phyloP scores from a whole-genome alignment of 2,329 filamentous ascomycete genomes.

The Gremmenia infestans region DNA sequence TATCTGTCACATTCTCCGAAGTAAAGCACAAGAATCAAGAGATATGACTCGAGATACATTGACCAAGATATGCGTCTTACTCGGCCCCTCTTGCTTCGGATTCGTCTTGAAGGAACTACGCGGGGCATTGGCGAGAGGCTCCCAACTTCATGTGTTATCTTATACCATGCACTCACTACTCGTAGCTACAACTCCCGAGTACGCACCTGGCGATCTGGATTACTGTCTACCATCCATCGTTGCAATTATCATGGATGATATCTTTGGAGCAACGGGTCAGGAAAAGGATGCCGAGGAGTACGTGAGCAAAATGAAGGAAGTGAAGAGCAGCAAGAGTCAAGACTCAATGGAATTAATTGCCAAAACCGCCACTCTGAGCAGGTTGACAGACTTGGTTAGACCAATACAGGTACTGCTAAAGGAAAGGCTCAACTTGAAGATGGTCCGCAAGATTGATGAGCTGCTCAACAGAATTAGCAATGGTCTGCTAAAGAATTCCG shows the following conservation, averaged over 20 bases:
- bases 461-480: conserved; percentile 76
- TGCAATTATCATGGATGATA: conserved; percentile 90
- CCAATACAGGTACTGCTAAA: conserved; percentile 75
- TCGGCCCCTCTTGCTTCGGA: conserved; percentile 78
- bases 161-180: conserved; percentile 93
- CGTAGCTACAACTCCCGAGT: conserved; percentile 65
- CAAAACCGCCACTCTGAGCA: conserved; percentile 69
- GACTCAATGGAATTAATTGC: conserved; percentile 95
- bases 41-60: conserved; percentile 89
- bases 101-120: conserved; percentile 92
- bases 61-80: conserved; percentile 72
- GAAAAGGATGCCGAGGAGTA: conserved; percentile 98
- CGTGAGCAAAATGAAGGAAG: conserved; percentile 90
- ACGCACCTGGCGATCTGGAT: conserved; percentile 78
- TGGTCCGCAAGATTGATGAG: conserved; percentile 86
- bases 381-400: conserved; percentile 68
- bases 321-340: conserved; percentile 96
- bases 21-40: conserved; percentile 79
- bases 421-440: conserved; percentile 78
- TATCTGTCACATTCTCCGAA: conserved; percentile 87
- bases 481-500: conserved; percentile 77
- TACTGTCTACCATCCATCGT: conserved; percentile 79
- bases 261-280: conserved; percentile 85
- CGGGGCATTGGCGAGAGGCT: conserved; percentile 76
- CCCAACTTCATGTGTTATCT: conserved; percentile 90